Conservation (phyloP, 2,329 filamentous ascomycete species). For the Seiridium unicorne region DNA sequence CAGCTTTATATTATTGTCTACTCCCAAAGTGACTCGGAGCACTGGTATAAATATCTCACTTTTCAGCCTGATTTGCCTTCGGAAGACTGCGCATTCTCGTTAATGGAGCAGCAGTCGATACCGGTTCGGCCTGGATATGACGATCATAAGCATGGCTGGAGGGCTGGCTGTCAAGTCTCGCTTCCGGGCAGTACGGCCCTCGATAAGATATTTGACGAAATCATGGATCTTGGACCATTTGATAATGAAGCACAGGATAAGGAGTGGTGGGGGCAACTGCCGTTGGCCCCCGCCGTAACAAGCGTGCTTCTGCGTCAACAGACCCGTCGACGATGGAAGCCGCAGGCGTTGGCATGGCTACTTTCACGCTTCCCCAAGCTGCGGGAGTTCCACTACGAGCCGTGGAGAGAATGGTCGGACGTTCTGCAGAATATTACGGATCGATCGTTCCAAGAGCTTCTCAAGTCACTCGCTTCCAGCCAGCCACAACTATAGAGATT, state of each 20-base stretch:
- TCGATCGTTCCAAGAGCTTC: constrained; percentile 17
- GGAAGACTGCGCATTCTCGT: neutral
- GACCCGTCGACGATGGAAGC: constrained; percentile 33
- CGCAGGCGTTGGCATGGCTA: constrained; percentile 27
- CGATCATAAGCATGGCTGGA: constrained; percentile 23
- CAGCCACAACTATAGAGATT: constrained; percentile 13
- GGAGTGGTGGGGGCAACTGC: constrained; percentile 31
- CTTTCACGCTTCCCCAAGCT: constrained; percentile 32
- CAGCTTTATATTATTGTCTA: constrained; percentile 35
- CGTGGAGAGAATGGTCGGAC: constrained; percentile 31
- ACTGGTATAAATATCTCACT: constrained; percentile 34
- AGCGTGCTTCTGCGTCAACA: constrained; percentile 35
- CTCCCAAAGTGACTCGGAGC: constrained; percentile 33
- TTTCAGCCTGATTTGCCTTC: constrained; percentile 21
- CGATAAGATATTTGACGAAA: constrained; percentile 22
- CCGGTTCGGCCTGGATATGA: constrained; percentile 8
- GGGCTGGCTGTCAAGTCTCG: constrained; percentile 19
- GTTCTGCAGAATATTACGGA: constrained; percentile 20
- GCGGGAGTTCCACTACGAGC: constrained; percentile 36
- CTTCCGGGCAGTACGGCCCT: constrained; percentile 11
- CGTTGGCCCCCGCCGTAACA: constrained; percentile 29
- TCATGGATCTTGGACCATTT: constrained; percentile 28
- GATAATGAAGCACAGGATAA: constrained; percentile 21
- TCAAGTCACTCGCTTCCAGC: constrained; percentile 15
- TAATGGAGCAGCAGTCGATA: constrained; percentile 6